These are phyloP conservation scores for Acer negundo DNA, from an alignment of 345 rosid genomes.

Conservation along the genomic window DNA sequence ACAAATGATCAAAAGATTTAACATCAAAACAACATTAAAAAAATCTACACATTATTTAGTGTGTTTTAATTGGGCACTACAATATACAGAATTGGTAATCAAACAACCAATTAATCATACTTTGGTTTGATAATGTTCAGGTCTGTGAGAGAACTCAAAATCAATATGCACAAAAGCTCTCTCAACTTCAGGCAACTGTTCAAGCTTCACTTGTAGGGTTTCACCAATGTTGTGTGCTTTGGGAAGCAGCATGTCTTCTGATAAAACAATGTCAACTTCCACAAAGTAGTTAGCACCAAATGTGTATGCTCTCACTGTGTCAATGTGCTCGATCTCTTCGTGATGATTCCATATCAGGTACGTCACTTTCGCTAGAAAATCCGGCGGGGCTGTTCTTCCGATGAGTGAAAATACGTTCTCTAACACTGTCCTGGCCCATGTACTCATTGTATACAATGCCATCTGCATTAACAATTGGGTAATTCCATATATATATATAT, in stretches of 20 bases:
- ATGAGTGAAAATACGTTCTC: conserved; percentile 51
- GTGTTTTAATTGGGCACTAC: neutral
- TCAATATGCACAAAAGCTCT: conserved; percentile 54
- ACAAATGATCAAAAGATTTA: no score
- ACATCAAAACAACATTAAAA: no score
- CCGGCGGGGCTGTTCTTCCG: conserved; percentile 52
- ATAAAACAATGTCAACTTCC: conserved; percentile 49
- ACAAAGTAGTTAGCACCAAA: conserved; percentile 45
- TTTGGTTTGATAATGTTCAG: conserved; percentile 61
- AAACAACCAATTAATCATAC: conserved; percentile 8
- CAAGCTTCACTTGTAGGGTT: conserved; percentile 49
- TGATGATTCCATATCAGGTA: conserved; percentile 56
- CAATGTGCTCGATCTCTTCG: conserved; percentile 46
- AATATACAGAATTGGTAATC: neutral
- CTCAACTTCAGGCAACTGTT: conserved; percentile 45
- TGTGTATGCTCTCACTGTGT: conserved; percentile 51
- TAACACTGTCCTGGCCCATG: conserved; percentile 51
- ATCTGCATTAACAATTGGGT: conserved; percentile 33
- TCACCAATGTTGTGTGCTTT: conserved; percentile 50
- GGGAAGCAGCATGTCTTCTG: conserved; percentile 37
- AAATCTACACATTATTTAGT: no score
- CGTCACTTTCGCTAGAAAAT: conserved; percentile 46
- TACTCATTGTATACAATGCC: conserved; percentile 48
- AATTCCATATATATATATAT: neutral
- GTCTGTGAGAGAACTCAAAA: conserved; percentile 70